Conservation (phyloP, 805 yeast genomes). For the Pichia paraexigua region DNA sequence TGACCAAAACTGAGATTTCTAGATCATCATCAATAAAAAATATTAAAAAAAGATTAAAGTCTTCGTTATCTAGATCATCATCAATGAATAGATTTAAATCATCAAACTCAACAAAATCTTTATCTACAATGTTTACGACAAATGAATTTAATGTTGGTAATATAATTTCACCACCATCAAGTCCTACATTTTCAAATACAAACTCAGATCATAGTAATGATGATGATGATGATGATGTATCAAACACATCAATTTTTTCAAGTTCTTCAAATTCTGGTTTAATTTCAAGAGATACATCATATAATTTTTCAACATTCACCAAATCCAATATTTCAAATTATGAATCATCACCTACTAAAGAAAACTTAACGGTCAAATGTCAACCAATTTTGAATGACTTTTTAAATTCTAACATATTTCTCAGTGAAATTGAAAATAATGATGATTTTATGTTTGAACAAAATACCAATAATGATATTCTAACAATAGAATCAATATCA, state of each 20-base stretch:
- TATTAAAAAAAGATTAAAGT: slow-evolving; percentile 3
- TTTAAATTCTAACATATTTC: slow-evolving; percentile 1
- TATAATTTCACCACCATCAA: slow-evolving; percentile 8
- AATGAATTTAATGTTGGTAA: background rate
- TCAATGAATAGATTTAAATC: background rate
- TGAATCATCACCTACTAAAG: slow-evolving; percentile 4
- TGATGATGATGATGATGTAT: slow-evolving; percentile 3
- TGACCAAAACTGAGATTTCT: slow-evolving; percentile 10
- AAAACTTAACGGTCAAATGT: background rate
- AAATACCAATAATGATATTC: background rate
- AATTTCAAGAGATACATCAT: slow-evolving; percentile 2
- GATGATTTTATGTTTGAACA: background rate
- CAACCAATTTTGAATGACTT: background rate
- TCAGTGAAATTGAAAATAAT: background rate
- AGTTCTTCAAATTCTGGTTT: background rate
- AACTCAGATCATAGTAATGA: background rate
- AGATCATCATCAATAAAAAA: slow-evolving; percentile 1
- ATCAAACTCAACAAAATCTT: background rate
- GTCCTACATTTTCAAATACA: background rate
- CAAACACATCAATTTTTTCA: slow-evolving; percentile 5
- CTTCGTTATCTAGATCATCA: background rate
- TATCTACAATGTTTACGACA: slow-evolving; percentile 1
- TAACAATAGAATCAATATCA: background rate
- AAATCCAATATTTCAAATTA: background rate
- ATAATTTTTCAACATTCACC: background rate